Conservation (phyloP, 2,329 filamentous ascomycete species). For the Alternaria sp. region DNA sequence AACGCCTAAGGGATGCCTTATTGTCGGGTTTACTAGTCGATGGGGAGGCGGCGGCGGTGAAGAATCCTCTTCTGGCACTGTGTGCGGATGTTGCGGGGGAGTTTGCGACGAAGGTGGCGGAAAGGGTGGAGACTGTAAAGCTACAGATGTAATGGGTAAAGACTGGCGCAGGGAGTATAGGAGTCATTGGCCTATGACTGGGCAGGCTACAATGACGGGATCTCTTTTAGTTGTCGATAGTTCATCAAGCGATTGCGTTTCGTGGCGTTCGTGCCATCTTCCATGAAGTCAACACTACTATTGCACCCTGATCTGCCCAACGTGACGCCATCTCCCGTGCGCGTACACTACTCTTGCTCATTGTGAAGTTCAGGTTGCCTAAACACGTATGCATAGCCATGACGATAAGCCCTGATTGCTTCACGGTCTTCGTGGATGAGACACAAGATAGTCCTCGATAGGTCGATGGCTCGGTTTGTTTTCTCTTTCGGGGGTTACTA, state of each 20-base stretch:
- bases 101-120: conserved; percentile 3
- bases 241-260: not conserved
- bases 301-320: not conserved
- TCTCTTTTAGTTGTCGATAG: not conserved
- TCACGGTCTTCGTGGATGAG: not conserved
- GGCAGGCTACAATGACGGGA: not conserved
- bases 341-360: not conserved
- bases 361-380: not conserved
- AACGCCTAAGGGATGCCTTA: conserved; percentile 1
- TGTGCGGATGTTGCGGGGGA: conserved; percentile 4
- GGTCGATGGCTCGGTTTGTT: not conserved
- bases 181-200: not conserved
- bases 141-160: conserved; percentile 3
- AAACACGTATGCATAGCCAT: not conserved
- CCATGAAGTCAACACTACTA: not conserved
- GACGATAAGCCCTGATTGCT: not conserved
- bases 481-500: not conserved
- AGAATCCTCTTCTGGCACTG: conserved; percentile 1
- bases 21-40: not conserved
- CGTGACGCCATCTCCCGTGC: not conserved
- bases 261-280: not conserved
- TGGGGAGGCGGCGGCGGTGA: not conserved
- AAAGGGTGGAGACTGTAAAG: conserved; percentile 1
- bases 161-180: not conserved
- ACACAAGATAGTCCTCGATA: not conserved